Conservation (phyloP, 2,329 filamentous ascomycete genomes). For the Colletotrichum falcatum region DNA sequence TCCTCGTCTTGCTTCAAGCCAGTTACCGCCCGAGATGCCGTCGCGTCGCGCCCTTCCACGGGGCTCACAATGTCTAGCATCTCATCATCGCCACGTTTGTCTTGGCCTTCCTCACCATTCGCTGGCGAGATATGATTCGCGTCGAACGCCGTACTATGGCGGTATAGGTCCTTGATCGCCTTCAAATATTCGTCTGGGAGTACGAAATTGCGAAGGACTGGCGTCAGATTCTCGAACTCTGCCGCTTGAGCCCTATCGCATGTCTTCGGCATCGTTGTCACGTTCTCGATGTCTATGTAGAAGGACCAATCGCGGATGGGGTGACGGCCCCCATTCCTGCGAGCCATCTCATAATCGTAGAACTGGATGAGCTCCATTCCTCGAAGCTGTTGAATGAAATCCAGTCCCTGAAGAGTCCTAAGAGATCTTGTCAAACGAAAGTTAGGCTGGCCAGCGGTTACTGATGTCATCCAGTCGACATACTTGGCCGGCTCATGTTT, state of each 20-base stretch:
- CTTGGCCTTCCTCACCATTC: background rate
- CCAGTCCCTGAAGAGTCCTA: constrained; percentile 57
- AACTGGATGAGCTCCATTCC: constrained; percentile 56
- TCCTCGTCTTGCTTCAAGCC: background rate
- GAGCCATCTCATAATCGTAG: constrained; percentile 52
- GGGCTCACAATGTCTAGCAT: background rate
- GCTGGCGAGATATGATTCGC: constrained; percentile 4
- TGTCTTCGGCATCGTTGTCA: constrained; percentile 44
- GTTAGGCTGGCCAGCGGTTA: constrained; percentile 56
- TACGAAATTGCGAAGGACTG: constrained; percentile 10
- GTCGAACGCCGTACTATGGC: constrained; percentile 20
- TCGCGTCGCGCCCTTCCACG: background rate
- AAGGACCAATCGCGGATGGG: constrained; percentile 51
- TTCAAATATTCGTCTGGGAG: background rate
- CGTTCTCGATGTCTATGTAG: constrained; percentile 47
- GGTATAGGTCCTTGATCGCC: constrained; percentile 3
- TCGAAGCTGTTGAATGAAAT: constrained; percentile 58
- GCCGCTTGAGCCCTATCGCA: constrained; percentile 28
- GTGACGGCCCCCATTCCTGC: constrained; percentile 9
- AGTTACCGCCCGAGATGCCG: background rate
- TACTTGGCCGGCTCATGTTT: constrained; percentile 49
- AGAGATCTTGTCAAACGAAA: constrained; percentile 52
- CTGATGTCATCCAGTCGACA: constrained; percentile 43
- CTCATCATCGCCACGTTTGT: background rate
- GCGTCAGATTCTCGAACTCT: constrained; percentile 45